Evolutionary conservation across 148 eudicot genomes (phyloP).

Genomic region (Silene uniflora): DNA sequence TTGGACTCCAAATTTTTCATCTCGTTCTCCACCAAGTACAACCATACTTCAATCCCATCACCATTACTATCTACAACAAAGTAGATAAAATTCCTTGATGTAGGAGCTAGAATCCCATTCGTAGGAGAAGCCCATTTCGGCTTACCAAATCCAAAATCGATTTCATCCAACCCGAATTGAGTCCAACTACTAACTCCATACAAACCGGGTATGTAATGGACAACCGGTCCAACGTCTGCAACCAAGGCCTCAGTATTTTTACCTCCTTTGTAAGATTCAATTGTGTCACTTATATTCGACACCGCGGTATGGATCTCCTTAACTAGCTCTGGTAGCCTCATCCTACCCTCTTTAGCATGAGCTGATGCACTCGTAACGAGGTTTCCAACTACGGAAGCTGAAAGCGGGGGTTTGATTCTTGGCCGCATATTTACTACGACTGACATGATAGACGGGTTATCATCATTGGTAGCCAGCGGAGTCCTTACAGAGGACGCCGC

Average conservation of each 20-base stretch:
- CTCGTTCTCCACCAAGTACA: neutral
- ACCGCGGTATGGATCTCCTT: neutral
- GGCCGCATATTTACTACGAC: conserved; percentile 1
- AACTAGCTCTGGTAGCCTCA: neutral
- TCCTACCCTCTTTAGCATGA: neutral
- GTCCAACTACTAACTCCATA: conserved; percentile 12
- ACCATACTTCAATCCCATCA: conserved; percentile 9
- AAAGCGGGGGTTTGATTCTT: neutral
- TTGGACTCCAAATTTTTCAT: conserved; percentile 5
- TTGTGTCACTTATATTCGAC: neutral
- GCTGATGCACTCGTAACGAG: neutral
- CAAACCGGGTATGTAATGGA: neutral
- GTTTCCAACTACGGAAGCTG: neutral
- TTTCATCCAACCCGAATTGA: conserved; percentile 1
- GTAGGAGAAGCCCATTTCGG: conserved; percentile 7
- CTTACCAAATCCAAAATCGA: conserved; percentile 19
- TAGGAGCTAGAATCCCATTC: neutral
- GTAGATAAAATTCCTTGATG: neutral
- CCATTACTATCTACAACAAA: neutral
- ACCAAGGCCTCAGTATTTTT: neutral
- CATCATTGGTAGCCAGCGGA: neutral
- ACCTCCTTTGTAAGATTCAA: neutral
- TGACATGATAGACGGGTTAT: neutral
- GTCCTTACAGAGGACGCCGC: neutral
- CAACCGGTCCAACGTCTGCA: neutral